Conservation (phyloP, 2,329 filamentous ascomycete species). For the Chaetomium sp. region DNA sequence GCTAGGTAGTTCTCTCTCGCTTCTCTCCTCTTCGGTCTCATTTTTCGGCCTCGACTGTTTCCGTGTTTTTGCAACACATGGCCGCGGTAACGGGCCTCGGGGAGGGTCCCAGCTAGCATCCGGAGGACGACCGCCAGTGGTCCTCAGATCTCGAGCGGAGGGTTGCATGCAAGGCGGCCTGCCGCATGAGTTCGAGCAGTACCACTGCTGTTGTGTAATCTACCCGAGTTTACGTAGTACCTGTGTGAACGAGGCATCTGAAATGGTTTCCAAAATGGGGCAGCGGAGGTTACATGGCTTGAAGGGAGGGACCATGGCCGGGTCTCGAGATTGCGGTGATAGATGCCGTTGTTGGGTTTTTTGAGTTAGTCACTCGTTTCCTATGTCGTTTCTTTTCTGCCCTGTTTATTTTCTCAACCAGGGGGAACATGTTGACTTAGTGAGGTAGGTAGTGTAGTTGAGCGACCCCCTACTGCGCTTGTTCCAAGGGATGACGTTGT, state of each 20-base stretch:
- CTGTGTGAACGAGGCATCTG: constrained; percentile 19
- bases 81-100: constrained; percentile 30
- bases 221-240: constrained; percentile 6
- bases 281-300: background rate
- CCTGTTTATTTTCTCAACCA: constrained; percentile 2
- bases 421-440: constrained; percentile 1
- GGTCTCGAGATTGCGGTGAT: constrained; percentile 9
- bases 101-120: constrained; percentile 23
- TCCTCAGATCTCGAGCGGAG: constrained; percentile 16
- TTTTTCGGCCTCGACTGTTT: constrained; percentile 17
- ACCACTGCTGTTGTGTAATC: constrained; percentile 30
- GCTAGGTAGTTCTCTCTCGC: background rate
- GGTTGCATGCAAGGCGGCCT: constrained; percentile 30
- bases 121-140: constrained; percentile 28
- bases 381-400: constrained; percentile 2
- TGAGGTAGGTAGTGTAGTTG: background rate
- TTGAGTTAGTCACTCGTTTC: background rate
- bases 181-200: constrained; percentile 25
- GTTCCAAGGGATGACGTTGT: constrained; percentile 27
- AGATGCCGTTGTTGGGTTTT: constrained; percentile 13
- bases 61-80: constrained; percentile 22
- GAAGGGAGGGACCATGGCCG: background rate
- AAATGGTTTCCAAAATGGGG: background rate
- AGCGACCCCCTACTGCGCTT: constrained; percentile 8
- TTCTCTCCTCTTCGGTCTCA: constrained; percentile 4